Base-by-base conservation (phyloP, 139 green algal genomes). In the Tetradesmus obliquus region DNA sequence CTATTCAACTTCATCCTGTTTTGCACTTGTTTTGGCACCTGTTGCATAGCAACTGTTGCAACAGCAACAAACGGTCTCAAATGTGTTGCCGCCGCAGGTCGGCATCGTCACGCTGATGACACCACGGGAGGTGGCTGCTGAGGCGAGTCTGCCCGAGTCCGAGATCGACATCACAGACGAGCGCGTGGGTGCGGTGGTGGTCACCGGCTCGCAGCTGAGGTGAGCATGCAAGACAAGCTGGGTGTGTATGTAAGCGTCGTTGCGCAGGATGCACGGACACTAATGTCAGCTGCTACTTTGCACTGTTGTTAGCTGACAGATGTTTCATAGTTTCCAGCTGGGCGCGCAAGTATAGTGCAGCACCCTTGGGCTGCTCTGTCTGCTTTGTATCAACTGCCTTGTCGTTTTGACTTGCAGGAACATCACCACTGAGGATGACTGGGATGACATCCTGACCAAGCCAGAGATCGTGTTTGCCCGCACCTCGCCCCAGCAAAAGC, bases 401-500 rank as follows among this genome's bases (percentile, higher is more conserved):
- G 17, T 5, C 15, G 5, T 13, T 74, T 9, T 54, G 22, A 71
- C 24, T 2, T 86, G 60, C 80, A 92, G 82, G 62, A 84, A 91
- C 72, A 84, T 93, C n/a, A 92, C 60, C 15, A 94, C 87, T 66
- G 87, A 91, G 55, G 79, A 91, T 15, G 90, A 93, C 66, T 94
- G 93, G 93, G 93, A 94, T 24, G 88, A 92, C 45, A 87, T 94
- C 69, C 88, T 94, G 53, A 88, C 71, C 88, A 90, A 94, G 84
- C 88, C 90, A 12, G 92, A 94, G 90, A 88, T 95, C 5, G 95
- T 97, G 90, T 97, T 95, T 91, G 95, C 95, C 19, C 95, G 95
- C 32, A 94, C 96, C 51, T 94, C 93, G 24, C 95, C 95, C 5
- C 89, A 92, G 89, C 94, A 97, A 85, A 97, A 97, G 93, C 94